Evolutionary conservation across 2,329 filamentous ascomycete species (phyloP).

Genomic region (Phyllosticta citrichinensis): DNA sequence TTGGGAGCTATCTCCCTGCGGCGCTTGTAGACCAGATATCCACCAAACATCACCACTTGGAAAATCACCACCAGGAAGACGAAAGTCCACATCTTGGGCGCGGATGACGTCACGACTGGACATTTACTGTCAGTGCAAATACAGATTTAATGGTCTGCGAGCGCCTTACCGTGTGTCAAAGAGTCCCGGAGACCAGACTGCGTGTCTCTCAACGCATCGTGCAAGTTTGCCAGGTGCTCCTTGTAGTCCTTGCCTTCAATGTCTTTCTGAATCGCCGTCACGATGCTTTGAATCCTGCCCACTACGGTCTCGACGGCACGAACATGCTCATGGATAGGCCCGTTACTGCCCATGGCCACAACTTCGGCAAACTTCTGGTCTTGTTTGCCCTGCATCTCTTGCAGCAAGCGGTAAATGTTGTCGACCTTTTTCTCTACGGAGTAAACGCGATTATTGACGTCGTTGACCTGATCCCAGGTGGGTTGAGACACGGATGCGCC

Average conservation of each 20-base stretch:
- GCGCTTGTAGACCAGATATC: conserved; percentile 71
- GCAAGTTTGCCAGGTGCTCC: conserved; percentile 43
- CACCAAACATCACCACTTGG: conserved; percentile 59
- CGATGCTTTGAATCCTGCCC: conserved; percentile 39
- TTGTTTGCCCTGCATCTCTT: conserved; percentile 39
- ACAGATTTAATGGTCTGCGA: conserved; percentile 42
- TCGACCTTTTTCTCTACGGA: conserved; percentile 58
- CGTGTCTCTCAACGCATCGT: conserved; percentile 43
- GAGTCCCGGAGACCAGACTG: conserved; percentile 39
- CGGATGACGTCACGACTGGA: conserved; percentile 42
- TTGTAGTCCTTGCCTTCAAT: conserved; percentile 49
- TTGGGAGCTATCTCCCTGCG: conserved; percentile 69
- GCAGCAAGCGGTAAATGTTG: conserved; percentile 50
- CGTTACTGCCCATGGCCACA: conserved; percentile 17
- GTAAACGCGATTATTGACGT: conserved; percentile 77
- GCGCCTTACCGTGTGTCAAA: conserved; percentile 21
- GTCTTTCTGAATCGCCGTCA: conserved; percentile 43
- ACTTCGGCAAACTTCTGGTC: conserved; percentile 51
- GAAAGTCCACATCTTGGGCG: conserved; percentile 50
- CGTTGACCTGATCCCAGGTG: conserved; percentile 55
- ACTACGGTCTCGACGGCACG: conserved; percentile 36
- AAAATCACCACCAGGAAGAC: conserved; percentile 65
- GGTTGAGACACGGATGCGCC: not conserved
- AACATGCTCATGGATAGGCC: conserved; percentile 23
- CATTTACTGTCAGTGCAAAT: conserved; percentile 9